Evolutionary conservation across 495 filamentous ascomycete genomes (phyloP).

Genomic region (Endocarpon pusillum): DNA sequence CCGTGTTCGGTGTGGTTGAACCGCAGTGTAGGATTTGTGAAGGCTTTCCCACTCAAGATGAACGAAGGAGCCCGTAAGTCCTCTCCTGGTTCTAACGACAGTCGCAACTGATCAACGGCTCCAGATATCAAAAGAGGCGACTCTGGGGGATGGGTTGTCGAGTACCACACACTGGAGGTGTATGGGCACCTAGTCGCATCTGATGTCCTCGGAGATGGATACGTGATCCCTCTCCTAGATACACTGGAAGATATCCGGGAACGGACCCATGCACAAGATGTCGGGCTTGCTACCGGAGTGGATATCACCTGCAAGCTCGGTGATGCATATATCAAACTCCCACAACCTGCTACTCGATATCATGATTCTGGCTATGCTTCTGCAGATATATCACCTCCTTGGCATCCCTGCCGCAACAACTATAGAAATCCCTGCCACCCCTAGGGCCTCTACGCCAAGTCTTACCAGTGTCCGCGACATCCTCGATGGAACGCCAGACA

Average conservation of each 20-base stretch:
- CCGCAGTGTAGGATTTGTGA: conserved; percentile 5
- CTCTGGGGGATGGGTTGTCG: conserved; percentile 15
- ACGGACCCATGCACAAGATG: too few species aligned
- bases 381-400: too few species aligned
- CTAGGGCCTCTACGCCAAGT: too few species aligned
- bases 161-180: conserved; percentile 8
- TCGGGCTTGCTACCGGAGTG: too few species aligned
- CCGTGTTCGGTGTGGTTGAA: conserved; percentile 6
- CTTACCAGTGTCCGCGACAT: too few species aligned
- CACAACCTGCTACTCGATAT: too few species aligned
- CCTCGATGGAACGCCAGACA: too few species aligned
- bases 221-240: conserved; percentile 12
- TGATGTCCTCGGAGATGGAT: conserved; percentile 12
- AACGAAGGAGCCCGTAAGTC: conserved; percentile 4
- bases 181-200: conserved; percentile 15
- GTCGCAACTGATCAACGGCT: neutral
- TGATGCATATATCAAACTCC: too few species aligned
- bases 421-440: too few species aligned
- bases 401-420: too few species aligned
- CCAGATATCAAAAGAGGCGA: conserved; percentile 11
- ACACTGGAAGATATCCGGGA: conserved; percentile 12
- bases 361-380: too few species aligned
- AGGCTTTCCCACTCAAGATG: conserved; percentile 4
- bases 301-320: too few species aligned
- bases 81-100: neutral